phyloP scores from a whole-genome alignment of 2,329 filamentous ascomycete genomes.

The Whalleya microplaca region DNA sequence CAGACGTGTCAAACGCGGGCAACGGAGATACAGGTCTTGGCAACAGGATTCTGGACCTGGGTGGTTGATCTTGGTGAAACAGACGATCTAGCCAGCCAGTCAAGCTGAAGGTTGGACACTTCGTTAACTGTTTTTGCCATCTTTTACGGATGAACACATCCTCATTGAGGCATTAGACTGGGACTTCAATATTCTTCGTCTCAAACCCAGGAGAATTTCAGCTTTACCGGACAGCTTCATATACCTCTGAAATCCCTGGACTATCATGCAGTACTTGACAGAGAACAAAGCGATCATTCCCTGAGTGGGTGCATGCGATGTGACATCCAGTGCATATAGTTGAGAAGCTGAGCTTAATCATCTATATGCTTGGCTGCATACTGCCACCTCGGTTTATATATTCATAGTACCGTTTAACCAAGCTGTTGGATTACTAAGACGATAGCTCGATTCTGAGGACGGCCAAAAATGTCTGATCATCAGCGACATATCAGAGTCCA shows the following conservation, averaged over 20 bases:
- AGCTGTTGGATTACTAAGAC: background rate
- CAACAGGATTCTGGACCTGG: no score
- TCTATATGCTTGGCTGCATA: background rate
- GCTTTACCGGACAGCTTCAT: background rate
- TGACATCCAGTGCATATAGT: slow-evolving; percentile 1
- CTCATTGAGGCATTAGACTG: background rate
- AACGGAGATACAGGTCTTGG: no score
- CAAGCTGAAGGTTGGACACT: no score
- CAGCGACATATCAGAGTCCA: slow-evolving; percentile 26
- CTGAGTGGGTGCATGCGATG: slow-evolving; percentile 3
- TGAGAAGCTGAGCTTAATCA: slow-evolving; percentile 1
- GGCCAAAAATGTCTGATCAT: slow-evolving; percentile 25
- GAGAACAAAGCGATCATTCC: background rate
- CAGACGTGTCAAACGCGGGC: no score
- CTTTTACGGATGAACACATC: background rate
- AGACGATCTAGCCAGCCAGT: no score
- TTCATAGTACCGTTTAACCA: slow-evolving; percentile 2
- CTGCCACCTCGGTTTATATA: background rate
- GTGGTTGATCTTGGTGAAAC: no score
- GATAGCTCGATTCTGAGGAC: background rate
- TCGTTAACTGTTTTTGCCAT: background rate
- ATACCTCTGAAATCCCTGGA: background rate
- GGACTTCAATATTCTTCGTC: background rate
- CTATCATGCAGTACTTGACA: slow-evolving; percentile 8
- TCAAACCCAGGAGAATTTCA: background rate